Evolutionary conservation across 2,329 filamentous ascomycete genomes (phyloP).

Genomic region (Purpureocillium lavendulum): DNA sequence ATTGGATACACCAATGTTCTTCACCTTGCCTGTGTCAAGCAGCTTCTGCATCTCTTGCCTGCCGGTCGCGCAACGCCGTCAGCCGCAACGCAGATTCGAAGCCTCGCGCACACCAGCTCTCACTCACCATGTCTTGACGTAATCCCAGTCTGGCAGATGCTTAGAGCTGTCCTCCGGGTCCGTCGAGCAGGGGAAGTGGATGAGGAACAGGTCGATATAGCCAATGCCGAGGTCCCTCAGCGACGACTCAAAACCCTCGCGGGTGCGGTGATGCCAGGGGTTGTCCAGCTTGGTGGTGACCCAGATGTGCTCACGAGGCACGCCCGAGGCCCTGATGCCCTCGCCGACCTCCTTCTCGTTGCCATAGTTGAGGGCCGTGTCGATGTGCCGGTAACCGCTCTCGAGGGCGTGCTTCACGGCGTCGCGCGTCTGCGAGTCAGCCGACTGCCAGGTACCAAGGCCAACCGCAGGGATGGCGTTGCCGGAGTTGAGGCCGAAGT

Average conservation of each 20-base stretch:
- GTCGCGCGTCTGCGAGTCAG: slow-evolving; percentile 56
- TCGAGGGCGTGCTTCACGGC: slow-evolving; percentile 64
- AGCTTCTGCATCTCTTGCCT: slow-evolving; percentile 60
- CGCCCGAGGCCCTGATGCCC: slow-evolving; percentile 54
- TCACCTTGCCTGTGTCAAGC: slow-evolving; percentile 58
- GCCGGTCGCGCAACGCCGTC: too few relatives aligned
- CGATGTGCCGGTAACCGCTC: slow-evolving; percentile 65
- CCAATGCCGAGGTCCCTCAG: slow-evolving; percentile 54
- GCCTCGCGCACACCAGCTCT: too few relatives aligned
- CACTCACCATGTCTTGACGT: slow-evolving; percentile 64
- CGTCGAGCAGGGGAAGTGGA: slow-evolving; percentile 65
- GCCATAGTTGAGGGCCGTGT: slow-evolving; percentile 68
- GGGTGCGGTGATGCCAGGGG: slow-evolving; percentile 63
- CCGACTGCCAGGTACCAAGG: slow-evolving; percentile 72
- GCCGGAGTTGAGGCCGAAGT: slow-evolving; percentile 63
- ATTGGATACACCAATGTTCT: slow-evolving; percentile 80
- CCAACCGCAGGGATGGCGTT: slow-evolving; percentile 70
- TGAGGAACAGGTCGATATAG: slow-evolving; percentile 63
- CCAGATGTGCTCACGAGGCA: slow-evolving; percentile 60
- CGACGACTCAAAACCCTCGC: slow-evolving; percentile 50
- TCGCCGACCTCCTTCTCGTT: slow-evolving; percentile 64
- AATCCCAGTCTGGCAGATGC: slow-evolving; percentile 71
- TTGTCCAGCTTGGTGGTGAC: slow-evolving; percentile 79
- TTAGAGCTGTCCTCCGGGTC: slow-evolving; percentile 55
- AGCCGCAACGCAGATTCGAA: too few relatives aligned